Evolutionary conservation across 176 grass and related monocot genomes (phyloP).

Genomic region (Triticum monococcum): DNA sequence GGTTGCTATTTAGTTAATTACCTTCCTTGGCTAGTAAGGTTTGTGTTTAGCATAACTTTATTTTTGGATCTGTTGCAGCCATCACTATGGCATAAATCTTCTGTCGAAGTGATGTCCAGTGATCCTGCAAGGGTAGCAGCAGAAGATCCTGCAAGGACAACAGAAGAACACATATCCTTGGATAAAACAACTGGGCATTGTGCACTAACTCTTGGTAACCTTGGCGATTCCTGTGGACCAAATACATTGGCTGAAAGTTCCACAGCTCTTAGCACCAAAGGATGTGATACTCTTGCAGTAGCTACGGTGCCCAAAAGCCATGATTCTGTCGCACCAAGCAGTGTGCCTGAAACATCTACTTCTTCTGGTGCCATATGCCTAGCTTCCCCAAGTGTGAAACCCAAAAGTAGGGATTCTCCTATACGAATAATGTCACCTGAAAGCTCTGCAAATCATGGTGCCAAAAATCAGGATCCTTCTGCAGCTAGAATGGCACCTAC

Average conservation of each 20-base stretch:
- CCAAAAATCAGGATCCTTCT: constrained; percentile 34
- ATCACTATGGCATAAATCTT: constrained; percentile 48
- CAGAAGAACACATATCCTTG: constrained; percentile 25
- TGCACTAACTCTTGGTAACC: constrained; percentile 17
- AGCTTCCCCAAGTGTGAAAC: constrained; percentile 21
- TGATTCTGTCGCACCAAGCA: constrained; percentile 17
- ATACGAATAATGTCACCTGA: constrained; percentile 14
- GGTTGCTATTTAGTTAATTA: background rate
- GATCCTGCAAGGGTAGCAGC: constrained; percentile 26
- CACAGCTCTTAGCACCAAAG: constrained; percentile 25
- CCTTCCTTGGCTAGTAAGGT: background rate
- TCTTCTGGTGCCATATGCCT: background rate
- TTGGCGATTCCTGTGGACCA: constrained; percentile 18
- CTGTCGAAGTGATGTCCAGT: constrained; percentile 12
- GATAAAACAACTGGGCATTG: constrained; percentile 11
- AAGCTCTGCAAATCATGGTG: constrained; percentile 6
- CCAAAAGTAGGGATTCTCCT: constrained; percentile 15
- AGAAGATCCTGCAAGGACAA: constrained; percentile 27
- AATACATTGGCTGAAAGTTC: constrained; percentile 10
- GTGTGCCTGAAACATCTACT: constrained; percentile 30
- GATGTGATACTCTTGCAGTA: background rate
- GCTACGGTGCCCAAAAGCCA: background rate
- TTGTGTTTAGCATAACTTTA: background rate
- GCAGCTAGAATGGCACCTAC: constrained; percentile 39
- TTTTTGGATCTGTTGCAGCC: constrained; percentile 41